Percentiles rank a stretch among this genome's conserved stretches.
These are phyloP conservation scores for Pyrenophora seminiperda DNA, from an alignment of 2,329 filamentous ascomycete genomes.

Conservation along the genomic window DNA sequence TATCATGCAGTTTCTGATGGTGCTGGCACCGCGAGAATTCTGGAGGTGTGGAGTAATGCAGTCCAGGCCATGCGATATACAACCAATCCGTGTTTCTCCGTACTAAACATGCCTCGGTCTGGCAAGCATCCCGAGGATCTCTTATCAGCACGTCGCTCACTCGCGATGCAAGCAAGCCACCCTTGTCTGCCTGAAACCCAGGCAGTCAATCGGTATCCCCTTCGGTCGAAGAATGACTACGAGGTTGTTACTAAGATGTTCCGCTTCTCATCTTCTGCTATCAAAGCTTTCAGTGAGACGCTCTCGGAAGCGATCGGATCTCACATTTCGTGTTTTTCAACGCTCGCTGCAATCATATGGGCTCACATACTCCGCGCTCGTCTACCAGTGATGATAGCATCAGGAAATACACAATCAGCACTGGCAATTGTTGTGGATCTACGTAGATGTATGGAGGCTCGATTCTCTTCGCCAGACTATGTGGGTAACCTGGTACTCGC, in stretches of 20 bases:
- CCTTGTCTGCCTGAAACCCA: background rate
- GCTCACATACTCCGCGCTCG: conserved; percentile 6
- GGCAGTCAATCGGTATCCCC: background rate
- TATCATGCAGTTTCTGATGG: conserved; percentile 33
- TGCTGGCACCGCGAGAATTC: conserved; percentile 19
- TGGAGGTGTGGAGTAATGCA: conserved; percentile 19
- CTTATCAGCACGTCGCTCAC: conserved; percentile 2
- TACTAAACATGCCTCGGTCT: background rate
- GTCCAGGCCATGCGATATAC: background rate
- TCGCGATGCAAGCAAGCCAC: background rate
- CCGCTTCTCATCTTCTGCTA: conserved; percentile 1
- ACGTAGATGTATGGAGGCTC: background rate
- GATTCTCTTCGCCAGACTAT: conserved; percentile 7
- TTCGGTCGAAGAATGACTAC: conserved; percentile 3
- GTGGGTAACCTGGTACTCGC: conserved; percentile 6
- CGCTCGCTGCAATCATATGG: conserved; percentile 6
- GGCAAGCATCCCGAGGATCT: background rate
- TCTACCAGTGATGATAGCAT: background rate
- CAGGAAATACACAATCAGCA: conserved; percentile 5
- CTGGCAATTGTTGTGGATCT: conserved; percentile 6
- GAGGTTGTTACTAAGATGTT: conserved; percentile 15
- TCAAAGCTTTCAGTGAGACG: background rate
- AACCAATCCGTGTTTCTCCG: background rate
- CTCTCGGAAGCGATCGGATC: background rate
- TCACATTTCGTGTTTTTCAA: background rate